Percentiles rank a stretch among this genome's conserved stretches.
Evolutionary conservation across 352 stramenopile species (phyloP).

Genomic region (Phytophthora litchii): DNA sequence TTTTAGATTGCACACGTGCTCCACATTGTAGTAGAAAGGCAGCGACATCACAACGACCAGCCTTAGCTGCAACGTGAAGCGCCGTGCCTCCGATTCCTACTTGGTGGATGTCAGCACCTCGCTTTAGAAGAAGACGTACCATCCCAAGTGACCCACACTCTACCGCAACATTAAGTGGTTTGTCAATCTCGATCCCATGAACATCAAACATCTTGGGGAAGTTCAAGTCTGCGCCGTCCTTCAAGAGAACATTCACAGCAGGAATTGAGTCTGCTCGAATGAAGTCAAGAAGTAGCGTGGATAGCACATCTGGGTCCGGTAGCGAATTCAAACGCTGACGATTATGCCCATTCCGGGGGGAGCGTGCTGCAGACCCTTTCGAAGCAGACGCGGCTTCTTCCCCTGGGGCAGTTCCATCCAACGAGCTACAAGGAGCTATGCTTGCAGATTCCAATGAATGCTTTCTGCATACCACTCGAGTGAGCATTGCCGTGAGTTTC

Average conservation of each 20-base stretch:
- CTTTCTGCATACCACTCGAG: constrained; percentile 57
- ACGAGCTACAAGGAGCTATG: constrained; percentile 9
- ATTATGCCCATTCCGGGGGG: constrained; percentile 20
- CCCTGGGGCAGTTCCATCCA: constrained; percentile 4
- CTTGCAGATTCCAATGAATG: constrained; percentile 26
- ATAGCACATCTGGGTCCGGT: constrained; percentile 66
- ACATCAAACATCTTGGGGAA: constrained; percentile 53
- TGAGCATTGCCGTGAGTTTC: constrained; percentile 63
- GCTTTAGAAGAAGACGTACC: constrained; percentile 80
- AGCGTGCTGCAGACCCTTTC: constrained; percentile 2
- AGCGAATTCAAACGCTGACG: constrained; percentile 55
- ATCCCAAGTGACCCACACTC: constrained; percentile 67
- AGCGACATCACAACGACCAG: constrained; percentile 74
- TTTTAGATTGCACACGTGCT: constrained; percentile 54
- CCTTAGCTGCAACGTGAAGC: constrained; percentile 65
- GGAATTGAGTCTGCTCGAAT: constrained; percentile 72
- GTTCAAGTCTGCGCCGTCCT: constrained; percentile 80
- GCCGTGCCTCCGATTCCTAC: constrained; percentile 56
- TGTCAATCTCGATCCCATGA: constrained; percentile 61
- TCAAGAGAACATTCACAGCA: constrained; percentile 73
- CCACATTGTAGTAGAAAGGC: constrained; percentile 82
- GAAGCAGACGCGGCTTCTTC: neutral
- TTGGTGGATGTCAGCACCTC: constrained; percentile 72
- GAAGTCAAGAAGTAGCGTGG: constrained; percentile 73
- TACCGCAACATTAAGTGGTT: constrained; percentile 70